Conservation (phyloP, 108 stramenopile species). For the Pseudonitzschia pungens region DNA sequence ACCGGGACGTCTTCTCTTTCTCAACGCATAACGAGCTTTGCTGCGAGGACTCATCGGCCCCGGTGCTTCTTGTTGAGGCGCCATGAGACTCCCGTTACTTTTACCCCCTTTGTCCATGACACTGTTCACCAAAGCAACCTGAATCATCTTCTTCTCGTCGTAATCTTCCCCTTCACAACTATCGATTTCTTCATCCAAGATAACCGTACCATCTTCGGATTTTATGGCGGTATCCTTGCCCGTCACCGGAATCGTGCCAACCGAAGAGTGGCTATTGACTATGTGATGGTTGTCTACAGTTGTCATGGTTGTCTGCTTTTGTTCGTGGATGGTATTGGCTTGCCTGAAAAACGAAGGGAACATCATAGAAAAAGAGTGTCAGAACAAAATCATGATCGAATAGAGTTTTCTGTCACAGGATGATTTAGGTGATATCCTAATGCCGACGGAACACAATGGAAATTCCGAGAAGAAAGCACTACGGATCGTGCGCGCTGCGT, state of each 20-base stretch:
- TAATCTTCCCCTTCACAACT: constrained; percentile 50
- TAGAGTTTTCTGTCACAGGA: neutral
- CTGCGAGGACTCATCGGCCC: constrained; percentile 12
- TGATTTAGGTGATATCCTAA: neutral
- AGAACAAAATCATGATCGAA: neutral
- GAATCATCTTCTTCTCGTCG: constrained; percentile 54
- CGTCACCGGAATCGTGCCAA: constrained; percentile 21
- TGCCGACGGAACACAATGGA: neutral
- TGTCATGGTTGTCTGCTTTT: constrained; percentile 24
- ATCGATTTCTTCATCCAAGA: constrained; percentile 68
- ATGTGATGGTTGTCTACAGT: constrained; percentile 36
- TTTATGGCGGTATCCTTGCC: constrained; percentile 19
- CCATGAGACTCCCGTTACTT: neutral
- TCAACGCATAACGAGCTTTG: constrained; percentile 32
- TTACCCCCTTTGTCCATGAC: constrained; percentile 40
- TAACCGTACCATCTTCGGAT: constrained; percentile 35
- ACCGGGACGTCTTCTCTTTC: constrained; percentile 34
- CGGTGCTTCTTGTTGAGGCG: constrained; percentile 2
- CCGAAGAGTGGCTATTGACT: constrained; percentile 20
- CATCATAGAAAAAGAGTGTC: neutral
- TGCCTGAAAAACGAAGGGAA: neutral
- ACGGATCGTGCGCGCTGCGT: neutral
- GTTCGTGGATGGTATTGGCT: neutral
- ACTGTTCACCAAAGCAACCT: constrained; percentile 67
- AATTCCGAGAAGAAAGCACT: neutral